phyloP scores from a whole-genome alignment of 106 monocot species.

The Agapanthus africanus region DNA sequence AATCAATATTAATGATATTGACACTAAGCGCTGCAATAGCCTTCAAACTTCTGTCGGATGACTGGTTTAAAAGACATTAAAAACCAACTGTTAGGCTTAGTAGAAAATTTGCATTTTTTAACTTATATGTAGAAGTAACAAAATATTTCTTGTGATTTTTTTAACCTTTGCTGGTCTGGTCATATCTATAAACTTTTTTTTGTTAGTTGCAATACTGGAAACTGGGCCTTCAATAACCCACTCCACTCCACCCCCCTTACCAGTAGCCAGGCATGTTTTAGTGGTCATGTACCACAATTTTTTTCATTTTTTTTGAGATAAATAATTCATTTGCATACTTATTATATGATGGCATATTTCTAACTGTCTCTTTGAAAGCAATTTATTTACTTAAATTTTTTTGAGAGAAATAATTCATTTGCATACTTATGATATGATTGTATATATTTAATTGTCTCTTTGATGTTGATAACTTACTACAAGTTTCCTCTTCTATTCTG shows the following conservation, averaged over 20 bases:
- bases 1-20: not conserved
- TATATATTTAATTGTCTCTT: slow-evolving; percentile 1
- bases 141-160: too few relatives aligned
- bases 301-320: too few relatives aligned
- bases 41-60: not conserved
- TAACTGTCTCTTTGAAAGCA: too few relatives aligned
- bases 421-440: not conserved
- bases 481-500: too few relatives aligned
- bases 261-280: too few relatives aligned
- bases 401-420: not conserved
- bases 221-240: too few relatives aligned
- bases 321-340: too few relatives aligned
- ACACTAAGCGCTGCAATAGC: not conserved
- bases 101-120: not conserved
- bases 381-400: too few relatives aligned
- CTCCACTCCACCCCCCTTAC: too few relatives aligned
- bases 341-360: too few relatives aligned
- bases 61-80: not conserved
- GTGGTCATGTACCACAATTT: too few relatives aligned
- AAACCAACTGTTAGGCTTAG: not conserved
- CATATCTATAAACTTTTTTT: not conserved
- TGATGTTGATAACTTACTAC: not conserved
- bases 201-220: too few relatives aligned
- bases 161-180: not conserved
- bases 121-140: not conserved